A percentile compares a stretch with the other conserved stretches of the same genome.
Evolutionary conservation across 768 basidiomycete species (phyloP).

Genomic region (Pleurotus citrinopileatus): DNA sequence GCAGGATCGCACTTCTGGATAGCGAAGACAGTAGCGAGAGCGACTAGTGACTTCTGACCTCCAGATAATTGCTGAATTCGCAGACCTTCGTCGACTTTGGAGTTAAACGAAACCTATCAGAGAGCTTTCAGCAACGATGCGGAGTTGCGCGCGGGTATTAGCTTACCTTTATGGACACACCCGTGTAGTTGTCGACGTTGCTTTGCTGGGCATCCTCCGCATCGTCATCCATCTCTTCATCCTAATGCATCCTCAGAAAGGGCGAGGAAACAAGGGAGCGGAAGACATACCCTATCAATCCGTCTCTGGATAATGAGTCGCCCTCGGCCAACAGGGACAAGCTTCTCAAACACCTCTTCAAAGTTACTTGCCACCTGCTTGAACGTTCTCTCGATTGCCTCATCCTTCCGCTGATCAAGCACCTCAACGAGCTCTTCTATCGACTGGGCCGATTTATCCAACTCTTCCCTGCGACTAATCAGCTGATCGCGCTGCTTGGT

Average conservation of each 20-base stretch:
- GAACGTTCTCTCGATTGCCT: slow-evolving; percentile 97
- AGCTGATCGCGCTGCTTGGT: slow-evolving; percentile 96
- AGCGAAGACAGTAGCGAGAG: slow-evolving; percentile 94
- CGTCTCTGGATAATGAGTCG: slow-evolving; percentile 89
- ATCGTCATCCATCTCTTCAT: slow-evolving; percentile 74
- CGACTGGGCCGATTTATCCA: slow-evolving; percentile 84
- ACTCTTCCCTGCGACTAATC: slow-evolving; percentile 80
- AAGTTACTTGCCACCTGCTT: slow-evolving; percentile 98
- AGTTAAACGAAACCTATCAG: slow-evolving; percentile 93
- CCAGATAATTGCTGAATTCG: slow-evolving; percentile 96
- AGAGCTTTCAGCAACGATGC: slow-evolving; percentile 6
- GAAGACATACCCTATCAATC: slow-evolving; percentile 72
- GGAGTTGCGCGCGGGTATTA: neutral
- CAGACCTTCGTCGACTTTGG: slow-evolving; percentile 94
- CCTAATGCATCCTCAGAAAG: slow-evolving; percentile 32
- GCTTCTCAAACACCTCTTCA: slow-evolving; percentile 93
- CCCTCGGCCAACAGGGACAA: slow-evolving; percentile 93
- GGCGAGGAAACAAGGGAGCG: neutral
- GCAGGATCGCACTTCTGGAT: slow-evolving; percentile 99
- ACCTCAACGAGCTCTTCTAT: slow-evolving; percentile 93
- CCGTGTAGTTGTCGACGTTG: slow-evolving; percentile 91
- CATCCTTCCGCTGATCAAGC: slow-evolving; percentile 95
- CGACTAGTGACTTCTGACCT: slow-evolving; percentile 96
- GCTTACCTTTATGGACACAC: slow-evolving; percentile 87
- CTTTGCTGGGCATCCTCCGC: slow-evolving; percentile 71